phyloP scores from a whole-genome alignment of 2,329 filamentous ascomycete genomes.

The Neofusicoccum laricinum region DNA sequence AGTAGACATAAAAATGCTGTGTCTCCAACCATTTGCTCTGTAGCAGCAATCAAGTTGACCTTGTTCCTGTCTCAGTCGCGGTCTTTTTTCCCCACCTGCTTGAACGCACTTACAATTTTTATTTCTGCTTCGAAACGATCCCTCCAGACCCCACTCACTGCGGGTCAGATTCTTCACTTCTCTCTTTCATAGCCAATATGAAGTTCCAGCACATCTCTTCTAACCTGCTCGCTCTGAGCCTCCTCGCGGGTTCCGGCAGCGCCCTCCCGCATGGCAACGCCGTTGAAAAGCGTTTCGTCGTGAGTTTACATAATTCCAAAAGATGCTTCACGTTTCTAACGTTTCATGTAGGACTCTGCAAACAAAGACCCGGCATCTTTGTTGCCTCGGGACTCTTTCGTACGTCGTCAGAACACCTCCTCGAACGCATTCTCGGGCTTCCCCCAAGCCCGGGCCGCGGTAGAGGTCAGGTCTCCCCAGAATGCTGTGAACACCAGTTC shows the following conservation, averaged over 20 bases:
- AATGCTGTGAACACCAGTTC: neutral
- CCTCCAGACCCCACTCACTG: neutral
- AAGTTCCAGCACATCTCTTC: neutral
- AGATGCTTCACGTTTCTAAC: neutral
- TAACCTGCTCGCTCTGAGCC: neutral
- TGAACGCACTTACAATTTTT: neutral
- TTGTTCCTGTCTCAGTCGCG: conserved; percentile 12
- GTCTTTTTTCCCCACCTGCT: neutral
- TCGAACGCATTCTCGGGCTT: conserved; percentile 4
- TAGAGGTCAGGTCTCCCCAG: neutral
- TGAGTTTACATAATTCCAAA: neutral
- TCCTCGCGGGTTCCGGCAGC: neutral
- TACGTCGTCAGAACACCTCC: conserved; percentile 3
- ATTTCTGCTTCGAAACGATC: neutral
- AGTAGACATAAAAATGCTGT: neutral
- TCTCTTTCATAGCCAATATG: neutral
- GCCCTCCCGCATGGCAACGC: neutral
- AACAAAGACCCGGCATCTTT: neutral
- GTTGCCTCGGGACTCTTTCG: neutral
- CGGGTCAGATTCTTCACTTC: neutral
- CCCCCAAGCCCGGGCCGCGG: neutral
- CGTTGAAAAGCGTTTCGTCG: neutral
- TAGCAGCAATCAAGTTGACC: conserved; percentile 12
- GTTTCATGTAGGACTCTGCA: neutral
- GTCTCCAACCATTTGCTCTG: neutral